Evolutionary conservation across 73 alveolate species (phyloP), one percentile per base, ranked within the genome.

Genomic region (Symbiodinium natans): DNA sequence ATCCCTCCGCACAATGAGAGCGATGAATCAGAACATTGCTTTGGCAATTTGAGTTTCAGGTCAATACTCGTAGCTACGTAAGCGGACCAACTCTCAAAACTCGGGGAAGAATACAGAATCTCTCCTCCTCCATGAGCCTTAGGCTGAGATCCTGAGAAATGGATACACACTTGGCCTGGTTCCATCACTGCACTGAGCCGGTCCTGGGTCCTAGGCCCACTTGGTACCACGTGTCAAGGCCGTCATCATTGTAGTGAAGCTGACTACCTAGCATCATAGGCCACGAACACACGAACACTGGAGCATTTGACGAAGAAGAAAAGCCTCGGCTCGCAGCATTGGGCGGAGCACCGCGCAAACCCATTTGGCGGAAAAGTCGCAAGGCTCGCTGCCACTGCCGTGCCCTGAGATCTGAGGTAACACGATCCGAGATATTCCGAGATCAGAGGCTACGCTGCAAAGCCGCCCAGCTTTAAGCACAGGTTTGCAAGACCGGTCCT

Each of bases 301-400:
- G n/a, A n/a, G n/a, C n/a, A n/a, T n/a, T n/a, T n/a, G n/a, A n/a
- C n/a, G n/a, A n/a, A n/a, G n/a, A n/a, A n/a, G n/a, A n/a, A n/a
- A n/a, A 63, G 36, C 13, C 80, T 63, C 80, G 80, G 80, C 19
- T 11, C 33, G 17, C 11, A 36, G 48, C 87, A 36, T 36, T 29
- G 27, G 87, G 56, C 19, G 48, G 48, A 15, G 33, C 27, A 10
- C 54, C 41, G 6, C 41, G 48, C 48, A 39, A 77, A 5, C 87
- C 48, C 87, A 77, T 77, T 39, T 77, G 87, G 31, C 87, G 87
- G 34, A 77, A 77, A 21, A 77, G 87, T 27, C 48, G 87, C 87
- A 77, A 77, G 48, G 87, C 41, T 25, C 87, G 87, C 25, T 77
- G 87, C 87, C 87, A 77, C 48, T 77, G 87, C 87, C 3, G 87